Conservation (phyloP, 768 basidiomycete species). For the Psilocybe sp. region DNA sequence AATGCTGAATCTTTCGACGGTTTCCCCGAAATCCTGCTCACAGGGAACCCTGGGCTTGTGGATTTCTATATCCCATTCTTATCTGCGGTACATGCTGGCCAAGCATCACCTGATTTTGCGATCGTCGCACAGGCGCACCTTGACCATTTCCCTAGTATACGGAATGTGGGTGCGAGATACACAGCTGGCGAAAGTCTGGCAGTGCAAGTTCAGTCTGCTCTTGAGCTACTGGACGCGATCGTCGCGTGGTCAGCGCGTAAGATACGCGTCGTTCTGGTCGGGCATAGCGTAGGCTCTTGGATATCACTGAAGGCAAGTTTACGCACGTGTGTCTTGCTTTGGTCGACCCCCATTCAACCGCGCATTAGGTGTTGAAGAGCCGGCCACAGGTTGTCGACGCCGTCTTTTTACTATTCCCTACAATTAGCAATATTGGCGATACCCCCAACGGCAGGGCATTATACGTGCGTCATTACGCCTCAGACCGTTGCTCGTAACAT, state of each 20-base stretch:
- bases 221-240: constrained; percentile 52
- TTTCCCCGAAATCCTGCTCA: constrained; percentile 3
- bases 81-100: constrained; percentile 39
- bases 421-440: constrained; percentile 56
- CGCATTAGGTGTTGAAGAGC: constrained; percentile 48
- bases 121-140: constrained; percentile 64
- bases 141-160: constrained; percentile 52
- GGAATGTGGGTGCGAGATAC: constrained; percentile 11
- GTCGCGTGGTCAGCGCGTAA: constrained; percentile 24
- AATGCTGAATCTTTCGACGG: too few relatives aligned
- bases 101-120: constrained; percentile 36
- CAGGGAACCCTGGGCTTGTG: constrained; percentile 58
- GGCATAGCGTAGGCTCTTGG: constrained; percentile 78
- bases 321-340: background rate
- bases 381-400: constrained; percentile 34
- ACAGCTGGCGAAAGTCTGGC: constrained; percentile 32
- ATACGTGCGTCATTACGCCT: constrained; percentile 40
- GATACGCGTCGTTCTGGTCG: constrained; percentile 45
- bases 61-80: constrained; percentile 71
- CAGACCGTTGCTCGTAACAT: background rate
- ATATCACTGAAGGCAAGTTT: constrained; percentile 54
- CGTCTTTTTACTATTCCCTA: constrained; percentile 68
- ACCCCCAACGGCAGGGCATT: constrained; percentile 64
- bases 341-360: background rate
- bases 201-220: constrained; percentile 51